Base-by-base conservation (phyloP, 2,329 filamentous ascomycete species). In the Calonectria henricotiae region DNA sequence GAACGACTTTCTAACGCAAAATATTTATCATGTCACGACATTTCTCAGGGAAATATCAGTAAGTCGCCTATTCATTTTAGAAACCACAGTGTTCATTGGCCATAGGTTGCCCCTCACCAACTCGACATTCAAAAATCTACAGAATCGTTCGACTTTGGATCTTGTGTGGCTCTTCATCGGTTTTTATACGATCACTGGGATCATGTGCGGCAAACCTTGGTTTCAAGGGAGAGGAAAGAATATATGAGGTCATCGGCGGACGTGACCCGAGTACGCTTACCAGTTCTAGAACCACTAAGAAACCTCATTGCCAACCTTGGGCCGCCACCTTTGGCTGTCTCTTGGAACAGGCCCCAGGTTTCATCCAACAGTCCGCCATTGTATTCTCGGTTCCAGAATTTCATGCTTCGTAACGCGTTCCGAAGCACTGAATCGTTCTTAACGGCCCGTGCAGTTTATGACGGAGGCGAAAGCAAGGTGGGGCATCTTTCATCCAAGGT, bases 161-260 rank as follows among this genome's bases (percentile, higher is more conserved):
- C 90, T n/a, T 92, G 90, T 71, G 90, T 93, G 25, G 88, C 90
- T 2, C 82, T 93, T 15, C 91, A 93, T 80, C 85, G 91, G 46
- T 93, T 92, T 74, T 80, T 93, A 12, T 93, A 93, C 75, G 91
- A 93, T 71, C 90, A 93, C 72, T 92, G 91, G 90, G 91, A 93
- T 71, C 89, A 91, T 71, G 88, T 93, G 20, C 85, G 90, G 55
- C 91, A 92, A 74, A 89, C 89, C 46, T 85, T 93, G 20, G 85
- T 89, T 37, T 86, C 89, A 9, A 86, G 88, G 68, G 90, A 92
- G 75, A 85, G 88, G 62, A 86, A 87, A 75, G 89, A 89, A 15
- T 85, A 86, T 60, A 85, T 89, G 11, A 85, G 88, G 37, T 88
- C 88, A 3, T 87, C 89, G 4, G 84, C 84, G 5, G 89, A 91